phyloP scores from a whole-genome alignment of 306 rosid species.

The Senna tora region DNA sequence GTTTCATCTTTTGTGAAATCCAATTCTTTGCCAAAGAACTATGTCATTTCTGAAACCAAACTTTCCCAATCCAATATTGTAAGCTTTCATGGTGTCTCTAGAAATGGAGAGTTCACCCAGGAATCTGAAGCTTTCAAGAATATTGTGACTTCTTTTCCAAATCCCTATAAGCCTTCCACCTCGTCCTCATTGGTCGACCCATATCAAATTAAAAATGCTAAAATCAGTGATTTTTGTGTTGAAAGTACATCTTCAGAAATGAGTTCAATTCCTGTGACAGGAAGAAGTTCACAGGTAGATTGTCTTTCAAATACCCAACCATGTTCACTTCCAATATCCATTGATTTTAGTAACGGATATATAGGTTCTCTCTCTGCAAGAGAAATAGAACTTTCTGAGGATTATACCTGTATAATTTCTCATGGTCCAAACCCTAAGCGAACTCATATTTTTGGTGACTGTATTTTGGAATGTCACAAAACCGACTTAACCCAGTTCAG shows the following conservation, averaged over 20 bases:
- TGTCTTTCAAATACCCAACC: slow-evolving; percentile 47
- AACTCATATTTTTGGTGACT: slow-evolving; percentile 87
- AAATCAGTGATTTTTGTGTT: slow-evolving; percentile 37
- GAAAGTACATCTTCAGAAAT: slow-evolving; percentile 35
- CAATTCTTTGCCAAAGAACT: slow-evolving; percentile 77
- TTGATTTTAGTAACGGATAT: slow-evolving; percentile 49
- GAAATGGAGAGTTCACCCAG: slow-evolving; percentile 33
- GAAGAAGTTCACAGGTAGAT: slow-evolving; percentile 37
- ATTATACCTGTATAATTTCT: slow-evolving; percentile 91
- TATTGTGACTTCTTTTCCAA: slow-evolving; percentile 44
- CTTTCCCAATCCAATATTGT: slow-evolving; percentile 44
- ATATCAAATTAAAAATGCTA: slow-evolving; percentile 36
- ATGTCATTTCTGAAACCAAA: slow-evolving; percentile 47
- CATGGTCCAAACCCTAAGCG: slow-evolving; percentile 90
- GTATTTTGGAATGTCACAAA: slow-evolving; percentile 73
- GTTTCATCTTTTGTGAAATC: slow-evolving; percentile 55
- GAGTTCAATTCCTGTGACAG: slow-evolving; percentile 39
- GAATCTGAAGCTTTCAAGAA: slow-evolving; percentile 44
- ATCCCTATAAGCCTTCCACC: slow-evolving; percentile 46
- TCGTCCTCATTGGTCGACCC: slow-evolving; percentile 31
- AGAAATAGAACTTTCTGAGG: slow-evolving; percentile 91
- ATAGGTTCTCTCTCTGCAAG: slow-evolving; percentile 68
- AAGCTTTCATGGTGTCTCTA: slow-evolving; percentile 39
- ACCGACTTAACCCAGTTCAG: slow-evolving; percentile 55
- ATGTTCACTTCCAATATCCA: slow-evolving; percentile 68